These are phyloP conservation scores for Salvia miltiorrhiza DNA, from an alignment of 257 asterid species.

Conservation along the genomic window DNA sequence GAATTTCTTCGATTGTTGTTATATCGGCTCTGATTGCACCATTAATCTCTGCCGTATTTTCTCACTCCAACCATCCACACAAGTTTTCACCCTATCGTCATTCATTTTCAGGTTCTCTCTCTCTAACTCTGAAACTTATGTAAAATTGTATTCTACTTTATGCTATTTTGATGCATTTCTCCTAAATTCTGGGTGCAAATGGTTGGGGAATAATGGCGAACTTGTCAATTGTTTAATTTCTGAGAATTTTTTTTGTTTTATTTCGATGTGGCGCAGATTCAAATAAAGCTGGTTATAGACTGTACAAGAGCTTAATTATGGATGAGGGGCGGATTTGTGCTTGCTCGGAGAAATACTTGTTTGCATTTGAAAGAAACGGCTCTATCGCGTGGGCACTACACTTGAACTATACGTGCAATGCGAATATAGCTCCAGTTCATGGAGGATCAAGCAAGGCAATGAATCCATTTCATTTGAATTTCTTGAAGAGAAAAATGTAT, in stretches of 20 bases:
- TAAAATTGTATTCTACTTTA: too few species aligned
- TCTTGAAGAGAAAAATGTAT: neutral
- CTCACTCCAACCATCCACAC: conserved; percentile 14
- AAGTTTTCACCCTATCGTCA: conserved; percentile 22
- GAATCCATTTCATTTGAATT: neutral
- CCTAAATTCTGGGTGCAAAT: too few species aligned
- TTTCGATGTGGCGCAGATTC: too few species aligned
- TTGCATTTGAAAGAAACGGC: conserved; percentile 74
- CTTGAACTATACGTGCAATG: conserved; percentile 56
- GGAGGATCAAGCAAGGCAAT: conserved; percentile 82
- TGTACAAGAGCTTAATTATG: conserved; percentile 63
- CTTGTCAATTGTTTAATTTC: too few species aligned
- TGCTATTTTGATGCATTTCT: too few species aligned
- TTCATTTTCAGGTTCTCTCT: conserved; percentile 36
- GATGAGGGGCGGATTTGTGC: conserved; percentile 67
- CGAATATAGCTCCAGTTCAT: conserved; percentile 53
- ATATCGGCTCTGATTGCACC: conserved; percentile 19
- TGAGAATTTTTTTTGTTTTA: too few species aligned
- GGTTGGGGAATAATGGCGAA: too few species aligned
- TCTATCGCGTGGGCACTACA: conserved; percentile 64
- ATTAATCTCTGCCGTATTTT: conserved; percentile 12
- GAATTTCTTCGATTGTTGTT: conserved; percentile 8
- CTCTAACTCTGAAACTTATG: neutral
- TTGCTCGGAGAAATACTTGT: conserved; percentile 58
- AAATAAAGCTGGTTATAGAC: conserved; percentile 18